These are phyloP conservation scores for Dactylorhiza incarnata DNA, from an alignment of 106 monocot genomes.

Conservation along the genomic window DNA sequence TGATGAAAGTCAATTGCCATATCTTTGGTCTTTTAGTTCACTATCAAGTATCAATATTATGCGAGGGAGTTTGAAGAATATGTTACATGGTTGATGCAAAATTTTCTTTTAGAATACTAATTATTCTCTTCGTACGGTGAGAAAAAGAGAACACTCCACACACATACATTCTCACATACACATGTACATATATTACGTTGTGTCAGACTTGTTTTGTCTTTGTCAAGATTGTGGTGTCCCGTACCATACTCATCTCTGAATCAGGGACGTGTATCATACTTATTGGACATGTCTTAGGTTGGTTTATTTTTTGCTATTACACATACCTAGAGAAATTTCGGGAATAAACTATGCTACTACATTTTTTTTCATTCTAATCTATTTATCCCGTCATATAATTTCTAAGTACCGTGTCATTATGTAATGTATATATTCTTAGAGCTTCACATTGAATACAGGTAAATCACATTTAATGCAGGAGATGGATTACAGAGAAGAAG, in stretches of 20 bases:
- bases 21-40: no score
- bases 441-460: conserved; percentile 97
- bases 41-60: no score
- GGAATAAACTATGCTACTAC: not conserved
- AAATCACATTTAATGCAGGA: conserved; percentile 98
- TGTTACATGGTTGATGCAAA: not conserved
- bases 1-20: no score
- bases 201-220: no score
- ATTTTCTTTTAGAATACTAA: not conserved
- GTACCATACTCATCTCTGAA: no score
- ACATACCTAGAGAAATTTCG: not conserved
- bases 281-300: no score
- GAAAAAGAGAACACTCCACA: not conserved
- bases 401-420: not conserved
- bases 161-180: no score
- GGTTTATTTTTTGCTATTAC: not conserved
- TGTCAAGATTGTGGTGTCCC: no score
- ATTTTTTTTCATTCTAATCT: not conserved
- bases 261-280: no score
- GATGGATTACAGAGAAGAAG: conserved; percentile 95
- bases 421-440: conserved; percentile 53
- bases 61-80: not conserved
- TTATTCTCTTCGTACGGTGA: not conserved
- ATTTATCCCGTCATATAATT: not conserved
- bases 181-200: no score